Evolutionary conservation across 2,329 filamentous ascomycete genomes (phyloP), one percentile per base, ranked within the genome.

Genomic region (Talaromyces sp.): DNA sequence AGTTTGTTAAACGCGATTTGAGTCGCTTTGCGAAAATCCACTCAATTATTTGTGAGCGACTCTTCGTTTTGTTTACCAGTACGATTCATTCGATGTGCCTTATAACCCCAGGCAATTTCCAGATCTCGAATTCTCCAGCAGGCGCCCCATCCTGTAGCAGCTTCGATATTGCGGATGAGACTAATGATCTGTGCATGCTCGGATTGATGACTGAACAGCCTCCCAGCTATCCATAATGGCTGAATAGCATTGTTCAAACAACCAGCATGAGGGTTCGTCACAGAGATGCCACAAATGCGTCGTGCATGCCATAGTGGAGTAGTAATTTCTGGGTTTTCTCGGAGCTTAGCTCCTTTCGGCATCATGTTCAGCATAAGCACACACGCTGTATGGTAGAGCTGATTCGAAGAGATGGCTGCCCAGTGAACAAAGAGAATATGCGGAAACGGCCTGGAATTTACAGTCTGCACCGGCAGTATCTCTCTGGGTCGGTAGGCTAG

Each of bases 161-260:
- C 72, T 68, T 86, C 84, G 63, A 86, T 86, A 49, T 77, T 79
- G 17, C 78, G 78, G 49, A 86, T 83, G 2, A 73, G 67, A 27
- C 77, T 71, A 1, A 80, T 75, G 15, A 76, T 67, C 3, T 37
- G 22, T 0, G 69, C 69, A 66, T 80, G 78, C 65, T 81, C 78
- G 0, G 78, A 77, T 1, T 74, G 76, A 72, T 87, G 85, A 62
- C 81, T 86, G 49, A 87, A 77, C 0, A 86, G 72, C 41, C 80
- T 78, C 0, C 84, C 85, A 0, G 85, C 85, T 13, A 87, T 78
- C 81, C 83, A 86, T 0, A 87, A 74, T 0, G 85, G 85, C 67
- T 87, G 85, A 4, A 86, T 84, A 3, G 84, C 83, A 69, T 87
- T 87, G 67, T 84, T 87, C 39, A 86, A 69, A 67, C 82, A 85